These are phyloP conservation scores for Aspergillus ochraceus DNA, from an alignment of 2,329 filamentous ascomycete species.

Conservation along the genomic window DNA sequence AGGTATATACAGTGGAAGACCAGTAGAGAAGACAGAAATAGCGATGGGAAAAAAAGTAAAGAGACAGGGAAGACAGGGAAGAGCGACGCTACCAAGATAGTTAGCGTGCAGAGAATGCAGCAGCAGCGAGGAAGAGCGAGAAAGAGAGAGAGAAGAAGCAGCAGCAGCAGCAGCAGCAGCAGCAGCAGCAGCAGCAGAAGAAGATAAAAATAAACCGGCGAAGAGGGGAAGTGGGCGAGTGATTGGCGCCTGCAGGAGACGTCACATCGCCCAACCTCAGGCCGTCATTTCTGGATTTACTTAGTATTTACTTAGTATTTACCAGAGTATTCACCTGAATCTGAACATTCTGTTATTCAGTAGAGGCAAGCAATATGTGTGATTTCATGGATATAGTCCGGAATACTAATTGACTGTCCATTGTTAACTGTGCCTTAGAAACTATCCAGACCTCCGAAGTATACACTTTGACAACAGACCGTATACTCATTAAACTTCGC, in stretches of 20 bases:
- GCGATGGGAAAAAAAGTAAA: background rate
- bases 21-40: background rate
- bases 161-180: slow-evolving; percentile 15
- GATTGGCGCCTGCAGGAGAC: slow-evolving; percentile 21
- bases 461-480: too few species aligned
- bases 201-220: background rate
- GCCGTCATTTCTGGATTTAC: background rate
- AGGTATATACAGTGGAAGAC: too few species aligned
- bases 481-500: background rate
- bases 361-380: too few species aligned
- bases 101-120: slow-evolving; percentile 23
- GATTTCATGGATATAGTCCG: too few species aligned
- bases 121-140: slow-evolving; percentile 12
- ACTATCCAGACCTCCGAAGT: too few species aligned
- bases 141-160: slow-evolving; percentile 4
- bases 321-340: too few species aligned
- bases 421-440: too few species aligned
- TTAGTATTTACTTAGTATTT: background rate
- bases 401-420: too few species aligned
- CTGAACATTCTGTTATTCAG: too few species aligned
- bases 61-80: slow-evolving; percentile 6
- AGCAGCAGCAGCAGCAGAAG: background rate
- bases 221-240: slow-evolving; percentile 1
- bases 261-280: background rate
- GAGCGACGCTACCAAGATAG: slow-evolving; percentile 10